Evolutionary conservation across 495 filamentous ascomycete genomes (phyloP).

Genomic region (Immersiella caudata): DNA sequence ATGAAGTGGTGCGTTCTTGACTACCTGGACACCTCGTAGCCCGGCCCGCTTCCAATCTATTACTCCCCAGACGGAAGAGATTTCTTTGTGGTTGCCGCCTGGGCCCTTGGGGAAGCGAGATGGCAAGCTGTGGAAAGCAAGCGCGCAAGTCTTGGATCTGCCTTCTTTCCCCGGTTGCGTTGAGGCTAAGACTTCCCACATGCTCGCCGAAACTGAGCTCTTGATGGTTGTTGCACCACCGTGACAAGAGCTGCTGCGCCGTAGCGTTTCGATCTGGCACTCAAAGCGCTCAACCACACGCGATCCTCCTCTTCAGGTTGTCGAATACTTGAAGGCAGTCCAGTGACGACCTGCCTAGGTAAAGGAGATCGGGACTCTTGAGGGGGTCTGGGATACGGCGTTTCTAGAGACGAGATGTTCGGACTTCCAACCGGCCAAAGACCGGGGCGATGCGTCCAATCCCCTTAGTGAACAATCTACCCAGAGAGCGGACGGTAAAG

Average conservation of each 20-base stretch:
- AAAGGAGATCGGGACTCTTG: too few species aligned
- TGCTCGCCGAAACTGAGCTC: neutral
- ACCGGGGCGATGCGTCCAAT: neutral
- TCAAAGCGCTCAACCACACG: too few species aligned
- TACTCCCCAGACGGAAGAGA: slow-evolving; percentile 1
- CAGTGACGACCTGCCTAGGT: too few species aligned
- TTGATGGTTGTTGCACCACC: neutral
- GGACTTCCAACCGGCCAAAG: neutral
- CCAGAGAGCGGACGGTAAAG: neutral
- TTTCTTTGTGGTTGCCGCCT: slow-evolving; percentile 4
- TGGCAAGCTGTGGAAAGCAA: neutral
- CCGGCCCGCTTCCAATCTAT: slow-evolving; percentile 22
- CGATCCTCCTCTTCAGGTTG: too few species aligned
- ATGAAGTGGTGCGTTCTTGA: slow-evolving; percentile 20
- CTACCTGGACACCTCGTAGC: slow-evolving; percentile 27
- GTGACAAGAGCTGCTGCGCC: neutral
- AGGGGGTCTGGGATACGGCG: too few species aligned
- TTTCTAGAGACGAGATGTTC: too few species aligned
- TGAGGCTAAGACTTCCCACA: neutral
- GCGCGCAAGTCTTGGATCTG: neutral
- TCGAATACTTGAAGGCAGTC: too few species aligned
- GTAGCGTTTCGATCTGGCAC: too few species aligned
- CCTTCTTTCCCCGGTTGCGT: neutral
- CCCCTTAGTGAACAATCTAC: slow-evolving; percentile 13
- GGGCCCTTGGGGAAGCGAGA: slow-evolving; percentile 12